Evolutionary conservation across 176 grass and related monocot genomes (phyloP).

Genomic region (Rhynchospora breviuscula): DNA sequence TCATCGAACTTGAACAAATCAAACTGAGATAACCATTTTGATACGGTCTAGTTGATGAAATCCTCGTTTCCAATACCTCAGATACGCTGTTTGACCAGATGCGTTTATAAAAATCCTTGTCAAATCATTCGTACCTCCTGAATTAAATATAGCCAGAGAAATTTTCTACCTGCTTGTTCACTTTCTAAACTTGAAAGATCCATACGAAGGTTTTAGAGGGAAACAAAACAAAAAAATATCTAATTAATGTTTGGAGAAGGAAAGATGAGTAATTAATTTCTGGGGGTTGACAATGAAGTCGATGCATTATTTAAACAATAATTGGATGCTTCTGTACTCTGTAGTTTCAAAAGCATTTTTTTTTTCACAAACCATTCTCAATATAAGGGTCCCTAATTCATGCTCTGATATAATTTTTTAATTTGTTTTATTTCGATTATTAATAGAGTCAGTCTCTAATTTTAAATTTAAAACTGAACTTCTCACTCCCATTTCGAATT

Average conservation of each 20-base stretch:
- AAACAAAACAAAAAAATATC: neutral
- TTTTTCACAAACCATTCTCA: neutral
- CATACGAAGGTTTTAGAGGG: neutral
- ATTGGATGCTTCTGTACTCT: neutral
- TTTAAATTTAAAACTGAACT: too few species aligned
- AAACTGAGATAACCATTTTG: constrained; percentile 1
- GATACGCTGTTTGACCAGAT: neutral
- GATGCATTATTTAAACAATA: neutral
- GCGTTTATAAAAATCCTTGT: neutral
- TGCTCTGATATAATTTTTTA: neutral
- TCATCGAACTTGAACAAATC: neutral
- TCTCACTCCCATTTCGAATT: too few species aligned
- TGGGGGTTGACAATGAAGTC: neutral
- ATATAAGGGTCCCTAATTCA: neutral
- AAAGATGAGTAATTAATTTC: neutral
- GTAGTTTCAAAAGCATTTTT: neutral
- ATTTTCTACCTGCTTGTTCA: neutral
- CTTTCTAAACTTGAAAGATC: neutral
- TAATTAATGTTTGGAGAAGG: neutral
- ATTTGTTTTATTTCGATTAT: neutral
- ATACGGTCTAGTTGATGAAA: neutral
- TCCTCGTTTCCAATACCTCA: constrained; percentile 6
- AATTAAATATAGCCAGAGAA: neutral
- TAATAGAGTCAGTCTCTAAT: too few species aligned
- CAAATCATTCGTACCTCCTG: neutral